Base-by-base conservation (phyloP, 352 stramenopile species). In the Thraustochytrium sp. region DNA sequence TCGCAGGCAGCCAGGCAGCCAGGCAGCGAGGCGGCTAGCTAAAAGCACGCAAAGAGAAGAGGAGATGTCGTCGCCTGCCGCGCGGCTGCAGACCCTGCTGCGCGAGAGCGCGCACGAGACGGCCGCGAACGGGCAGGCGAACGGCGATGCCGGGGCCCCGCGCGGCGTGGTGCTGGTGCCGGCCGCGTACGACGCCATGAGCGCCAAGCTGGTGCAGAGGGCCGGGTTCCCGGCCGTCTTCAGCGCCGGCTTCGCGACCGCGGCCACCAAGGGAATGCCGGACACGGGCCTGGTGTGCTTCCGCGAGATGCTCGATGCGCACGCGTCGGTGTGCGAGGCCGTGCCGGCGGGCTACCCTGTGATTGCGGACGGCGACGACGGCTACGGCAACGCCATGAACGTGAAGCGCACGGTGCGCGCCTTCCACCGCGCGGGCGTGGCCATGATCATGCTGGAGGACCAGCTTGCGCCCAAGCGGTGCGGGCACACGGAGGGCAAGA, bases 391-490 rank as follows among this genome's bases (percentile, higher is more conserved):
- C 87, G 92, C 93, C 16, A 86, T 97, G 36, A 97, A 97, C 86
- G 91, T 96, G 31, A 97, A 97, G 85, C 89, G 93, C 49, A 97
- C 94, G 34, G 90, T 98, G 3, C 90, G 90, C 36, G 92, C 90
- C 1, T 97, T 97, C 87, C 93, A 90, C 0, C 89, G 92, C 56
- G 92, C 92, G 0, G 92, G 93, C 2, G 96, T 97, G 92, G 93
- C 91, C 16, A 93, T 92, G 29, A 95, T 97, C 56, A 94, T 98
- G 93, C 90, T 98, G 59, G 94, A 98, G 87, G 93, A 97, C 88
- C 93, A 98, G 87, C 89, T 97, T 31, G 74, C 91, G 21, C 94
- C 94, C 29, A 98, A 97, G 87, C 87, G 93, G 86, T 98, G 93
- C 85, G 93, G 93, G 63, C 94, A 97, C 86, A 96, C 94, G 3